Evolutionary conservation across 176 grass and related monocot genomes (phyloP).

Genomic region (Eleusine indica): DNA sequence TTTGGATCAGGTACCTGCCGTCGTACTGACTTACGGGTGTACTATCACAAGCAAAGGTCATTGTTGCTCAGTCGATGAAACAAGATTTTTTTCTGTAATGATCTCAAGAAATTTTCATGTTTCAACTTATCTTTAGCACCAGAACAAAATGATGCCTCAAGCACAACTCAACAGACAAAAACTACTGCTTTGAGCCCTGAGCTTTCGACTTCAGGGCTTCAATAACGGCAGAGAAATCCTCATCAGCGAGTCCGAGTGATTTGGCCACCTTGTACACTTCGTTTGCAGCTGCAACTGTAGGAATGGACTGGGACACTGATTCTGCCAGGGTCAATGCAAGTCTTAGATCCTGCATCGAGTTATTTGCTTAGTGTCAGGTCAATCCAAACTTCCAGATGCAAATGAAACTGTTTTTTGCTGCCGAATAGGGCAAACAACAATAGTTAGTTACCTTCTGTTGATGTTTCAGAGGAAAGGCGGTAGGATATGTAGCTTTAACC

Average conservation of each 20-base stretch:
- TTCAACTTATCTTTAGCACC: neutral
- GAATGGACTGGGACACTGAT: conserved; percentile 76
- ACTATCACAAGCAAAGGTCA: neutral
- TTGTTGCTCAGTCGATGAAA: conserved; percentile 3
- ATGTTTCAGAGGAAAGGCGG: conserved; percentile 93
- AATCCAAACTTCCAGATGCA: conserved; percentile 4
- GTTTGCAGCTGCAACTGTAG: conserved; percentile 79
- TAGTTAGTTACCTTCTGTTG: conserved; percentile 76
- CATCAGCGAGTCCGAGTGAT: conserved; percentile 67
- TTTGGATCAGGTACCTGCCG: neutral
- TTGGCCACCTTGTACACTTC: conserved; percentile 87
- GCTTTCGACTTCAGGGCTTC: conserved; percentile 67
- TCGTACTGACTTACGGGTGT: neutral
- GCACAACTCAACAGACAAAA: neutral
- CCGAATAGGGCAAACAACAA: conserved; percentile 1
- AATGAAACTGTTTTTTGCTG: conserved; percentile 31
- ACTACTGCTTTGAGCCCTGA: conserved; percentile 39
- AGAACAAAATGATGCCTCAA: conserved; percentile 11
- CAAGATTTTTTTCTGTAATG: neutral
- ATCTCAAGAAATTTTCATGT: neutral
- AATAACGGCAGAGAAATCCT: conserved; percentile 83
- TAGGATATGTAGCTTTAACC: conserved; percentile 83
- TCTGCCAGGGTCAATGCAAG: conserved; percentile 78
- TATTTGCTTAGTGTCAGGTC: conserved; percentile 1
- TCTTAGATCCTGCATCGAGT: conserved; percentile 72